These are phyloP conservation scores for Cucurbitaria berberidis DNA, from an alignment of 2,329 filamentous ascomycete species.

Conservation along the genomic window DNA sequence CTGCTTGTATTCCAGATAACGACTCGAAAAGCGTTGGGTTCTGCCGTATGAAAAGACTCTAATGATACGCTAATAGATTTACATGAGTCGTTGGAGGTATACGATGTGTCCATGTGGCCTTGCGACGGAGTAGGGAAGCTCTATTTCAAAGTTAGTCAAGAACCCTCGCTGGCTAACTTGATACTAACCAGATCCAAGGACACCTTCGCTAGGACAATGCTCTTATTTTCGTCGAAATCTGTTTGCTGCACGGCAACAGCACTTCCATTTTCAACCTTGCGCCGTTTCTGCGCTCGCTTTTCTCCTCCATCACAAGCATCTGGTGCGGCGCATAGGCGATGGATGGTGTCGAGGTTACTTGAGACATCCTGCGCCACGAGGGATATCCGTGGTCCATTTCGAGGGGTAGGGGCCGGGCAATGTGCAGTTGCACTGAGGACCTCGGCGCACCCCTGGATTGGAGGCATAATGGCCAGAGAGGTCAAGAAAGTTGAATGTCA, in stretches of 20 bases:
- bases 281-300: conserved; percentile 35
- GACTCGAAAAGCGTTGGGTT: conserved; percentile 17
- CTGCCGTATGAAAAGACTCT: conserved; percentile 25
- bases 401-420: neutral
- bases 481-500: neutral
- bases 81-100: conserved; percentile 1
- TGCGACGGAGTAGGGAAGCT: conserved; percentile 1
- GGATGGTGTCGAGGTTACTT: conserved; percentile 16
- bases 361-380: conserved; percentile 16
- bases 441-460: conserved; percentile 23
- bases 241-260: conserved; percentile 1
- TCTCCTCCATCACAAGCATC: conserved; percentile 3
- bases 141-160: conserved; percentile 12
- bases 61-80: conserved; percentile 26
- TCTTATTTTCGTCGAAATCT: conserved; percentile 23
- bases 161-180: neutral
- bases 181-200: conserved; percentile 35
- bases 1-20: conserved; percentile 24
- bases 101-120: neutral
- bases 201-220: conserved; percentile 38
- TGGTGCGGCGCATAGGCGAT: conserved; percentile 22
- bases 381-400: neutral
- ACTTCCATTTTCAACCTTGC: conserved; percentile 27
- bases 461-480: conserved; percentile 20
- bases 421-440: conserved; percentile 12